Evolutionary conservation across 1,139 yeast genomes (phyloP).

Genomic region (Yamadazyma dushanensis): DNA sequence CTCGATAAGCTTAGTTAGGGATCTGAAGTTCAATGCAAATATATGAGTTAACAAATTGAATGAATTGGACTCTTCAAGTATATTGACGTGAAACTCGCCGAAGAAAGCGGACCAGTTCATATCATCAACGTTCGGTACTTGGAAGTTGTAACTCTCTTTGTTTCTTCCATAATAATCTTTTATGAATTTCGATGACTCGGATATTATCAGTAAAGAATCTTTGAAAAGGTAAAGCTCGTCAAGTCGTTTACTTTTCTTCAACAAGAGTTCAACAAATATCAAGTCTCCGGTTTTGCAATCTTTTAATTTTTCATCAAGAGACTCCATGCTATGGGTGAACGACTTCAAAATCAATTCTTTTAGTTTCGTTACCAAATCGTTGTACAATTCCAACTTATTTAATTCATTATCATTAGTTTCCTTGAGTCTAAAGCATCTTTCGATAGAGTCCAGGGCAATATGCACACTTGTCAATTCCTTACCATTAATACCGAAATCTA

Average conservation of each 20-base stretch:
- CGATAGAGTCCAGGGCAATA: constrained; percentile 7
- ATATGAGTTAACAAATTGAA: constrained; percentile 28
- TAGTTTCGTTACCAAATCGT: constrained; percentile 41
- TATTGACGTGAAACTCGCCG: constrained; percentile 10
- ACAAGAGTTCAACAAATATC: constrained; percentile 15
- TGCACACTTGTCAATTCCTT: constrained; percentile 26
- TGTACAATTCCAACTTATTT: constrained; percentile 51
- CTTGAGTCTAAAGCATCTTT: constrained; percentile 16
- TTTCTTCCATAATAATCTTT: constrained; percentile 20
- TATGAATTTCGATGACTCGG: constrained; percentile 32
- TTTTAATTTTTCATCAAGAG: constrained; percentile 18
- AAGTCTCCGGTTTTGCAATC: constrained; percentile 8
- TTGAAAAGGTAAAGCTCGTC: constrained; percentile 55
- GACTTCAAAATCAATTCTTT: constrained; percentile 57
- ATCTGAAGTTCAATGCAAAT: constrained; percentile 24
- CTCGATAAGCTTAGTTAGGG: constrained; percentile 29
- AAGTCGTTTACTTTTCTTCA: constrained; percentile 29
- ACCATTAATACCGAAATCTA: constrained; percentile 60
- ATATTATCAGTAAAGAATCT: constrained; percentile 54
- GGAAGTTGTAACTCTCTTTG: constrained; percentile 18
- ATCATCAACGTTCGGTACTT: constrained; percentile 15
- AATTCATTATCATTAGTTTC: constrained; percentile 36
- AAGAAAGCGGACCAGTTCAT: constrained; percentile 19
- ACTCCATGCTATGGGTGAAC: constrained; percentile 50
- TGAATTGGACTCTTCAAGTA: constrained; percentile 19